These are phyloP conservation scores for Irpex lacteus DNA, from an alignment of 1,284 basidiomycete species.

Conservation along the genomic window DNA sequence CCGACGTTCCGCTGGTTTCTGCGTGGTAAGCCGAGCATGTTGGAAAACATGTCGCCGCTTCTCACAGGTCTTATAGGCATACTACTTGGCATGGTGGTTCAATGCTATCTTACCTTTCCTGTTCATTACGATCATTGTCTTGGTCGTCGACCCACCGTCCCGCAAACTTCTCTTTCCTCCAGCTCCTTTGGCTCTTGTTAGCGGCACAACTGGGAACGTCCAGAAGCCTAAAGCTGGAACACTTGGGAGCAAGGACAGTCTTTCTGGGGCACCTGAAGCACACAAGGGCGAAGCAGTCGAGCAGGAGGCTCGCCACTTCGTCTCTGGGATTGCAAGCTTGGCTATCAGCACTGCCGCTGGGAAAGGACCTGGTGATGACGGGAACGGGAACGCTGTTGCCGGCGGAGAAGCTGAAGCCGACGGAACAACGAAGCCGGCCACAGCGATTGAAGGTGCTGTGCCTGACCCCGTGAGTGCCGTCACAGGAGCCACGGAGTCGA, in stretches of 20 bases:
- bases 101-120: slow-evolving; percentile 39
- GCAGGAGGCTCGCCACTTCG: slow-evolving; percentile 40
- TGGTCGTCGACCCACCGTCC: slow-evolving; percentile 43
- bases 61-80: slow-evolving; percentile 25
- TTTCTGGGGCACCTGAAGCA: slow-evolving; percentile 33
- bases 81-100: slow-evolving; percentile 42
- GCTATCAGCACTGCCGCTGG: slow-evolving; percentile 38
- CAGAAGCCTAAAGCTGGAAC: slow-evolving; percentile 28
- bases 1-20: slow-evolving; percentile 39
- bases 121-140: slow-evolving; percentile 34
- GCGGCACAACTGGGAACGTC: slow-evolving; percentile 23
- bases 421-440: slow-evolving; percentile 15
- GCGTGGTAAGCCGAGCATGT: slow-evolving; percentile 23
- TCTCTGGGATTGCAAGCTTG: slow-evolving; percentile 34
- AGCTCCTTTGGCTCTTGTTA: slow-evolving; percentile 38
- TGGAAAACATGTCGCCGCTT: not conserved
- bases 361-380: slow-evolving; percentile 27
- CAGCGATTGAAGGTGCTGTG: slow-evolving; percentile 20
- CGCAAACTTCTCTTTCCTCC: slow-evolving; percentile 48
- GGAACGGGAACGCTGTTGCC: slow-evolving; percentile 19
- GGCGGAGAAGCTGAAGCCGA: slow-evolving; percentile 23
- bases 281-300: slow-evolving; percentile 42
- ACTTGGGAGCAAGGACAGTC: slow-evolving; percentile 26
- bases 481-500: slow-evolving; percentile 26
- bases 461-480: slow-evolving; percentile 34